These are phyloP conservation scores for Arthrocladium fulminans DNA, from an alignment of 2,329 filamentous ascomycete species.

Conservation along the genomic window DNA sequence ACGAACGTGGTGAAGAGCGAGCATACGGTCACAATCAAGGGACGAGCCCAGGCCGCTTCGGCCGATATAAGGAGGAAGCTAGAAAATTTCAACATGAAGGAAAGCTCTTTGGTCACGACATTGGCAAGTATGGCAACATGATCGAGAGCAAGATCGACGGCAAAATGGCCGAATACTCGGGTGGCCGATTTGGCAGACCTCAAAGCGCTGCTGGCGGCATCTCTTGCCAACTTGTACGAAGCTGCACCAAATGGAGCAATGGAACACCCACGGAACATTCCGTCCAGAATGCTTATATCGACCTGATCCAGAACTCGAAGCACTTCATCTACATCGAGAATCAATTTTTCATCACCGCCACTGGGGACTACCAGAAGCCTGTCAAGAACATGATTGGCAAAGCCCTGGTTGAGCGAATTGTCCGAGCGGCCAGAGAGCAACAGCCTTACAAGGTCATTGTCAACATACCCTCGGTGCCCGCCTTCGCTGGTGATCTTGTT, in stretches of 20 bases:
- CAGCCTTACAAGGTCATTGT: conserved; percentile 68
- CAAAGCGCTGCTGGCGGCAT: conserved; percentile 17
- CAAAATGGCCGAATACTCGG: conserved; percentile 32
- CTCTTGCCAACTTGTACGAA: conserved; percentile 34
- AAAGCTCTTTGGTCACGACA: conserved; percentile 27
- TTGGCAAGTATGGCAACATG: conserved; percentile 31
- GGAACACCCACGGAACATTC: conserved; percentile 60
- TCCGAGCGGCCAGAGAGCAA: conserved; percentile 57
- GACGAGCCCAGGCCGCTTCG: conserved; percentile 24
- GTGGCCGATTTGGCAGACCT: conserved; percentile 16
- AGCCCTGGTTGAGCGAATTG: conserved; percentile 67
- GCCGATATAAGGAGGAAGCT: conserved; percentile 23
- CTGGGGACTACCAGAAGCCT: conserved; percentile 58
- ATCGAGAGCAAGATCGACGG: conserved; percentile 34
- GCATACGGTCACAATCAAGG: conserved; percentile 25
- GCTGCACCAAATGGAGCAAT: conserved; percentile 51
- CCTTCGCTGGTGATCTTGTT: conserved; percentile 71
- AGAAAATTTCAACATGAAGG: conserved; percentile 18
- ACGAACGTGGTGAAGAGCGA: conserved; percentile 31
- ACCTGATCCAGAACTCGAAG: conserved; percentile 57
- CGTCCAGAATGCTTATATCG: conserved; percentile 75
- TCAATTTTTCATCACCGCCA: conserved; percentile 83
- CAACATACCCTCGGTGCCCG: conserved; percentile 70
- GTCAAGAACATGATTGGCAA: conserved; percentile 70
- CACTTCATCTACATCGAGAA: conserved; percentile 78